Evolutionary conservation across 352 stramenopile species (phyloP).

Genomic region (Salisapilia sapeloensis): DNA sequence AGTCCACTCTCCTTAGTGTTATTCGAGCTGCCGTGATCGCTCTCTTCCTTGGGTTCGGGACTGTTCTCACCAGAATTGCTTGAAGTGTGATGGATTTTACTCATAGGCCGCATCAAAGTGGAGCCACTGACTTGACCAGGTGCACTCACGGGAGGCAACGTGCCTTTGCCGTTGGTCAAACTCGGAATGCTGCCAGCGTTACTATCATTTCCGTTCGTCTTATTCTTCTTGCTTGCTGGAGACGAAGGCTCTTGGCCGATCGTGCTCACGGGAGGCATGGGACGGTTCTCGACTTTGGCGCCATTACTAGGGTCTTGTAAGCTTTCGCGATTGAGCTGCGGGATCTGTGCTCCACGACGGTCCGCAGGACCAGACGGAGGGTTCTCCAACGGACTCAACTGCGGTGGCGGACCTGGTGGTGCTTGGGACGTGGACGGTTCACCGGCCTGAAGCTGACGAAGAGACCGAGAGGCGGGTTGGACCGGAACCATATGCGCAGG

Average conservation of each 20-base stretch:
- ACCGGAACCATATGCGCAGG: conserved; percentile 50
- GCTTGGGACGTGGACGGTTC: conserved; percentile 22
- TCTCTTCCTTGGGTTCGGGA: too few species aligned
- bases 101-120: conserved; percentile 19
- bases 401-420: conserved; percentile 11
- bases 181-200: conserved; percentile 38
- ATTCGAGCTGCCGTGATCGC: too few species aligned
- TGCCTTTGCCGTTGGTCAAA: conserved; percentile 43
- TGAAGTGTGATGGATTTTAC: conserved; percentile 49
- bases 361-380: conserved; percentile 35
- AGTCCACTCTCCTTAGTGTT: too few species aligned
- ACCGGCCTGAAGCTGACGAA: conserved; percentile 45
- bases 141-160: conserved; percentile 23
- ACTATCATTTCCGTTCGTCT: conserved; percentile 24
- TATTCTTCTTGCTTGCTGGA: conserved; percentile 63
- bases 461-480: conserved; percentile 45
- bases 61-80: too few species aligned
- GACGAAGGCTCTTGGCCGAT: conserved; percentile 17
- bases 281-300: conserved; percentile 20
- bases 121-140: conserved; percentile 6
- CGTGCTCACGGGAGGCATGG: conserved; percentile 8
- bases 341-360: conserved; percentile 27
- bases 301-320: conserved; percentile 27
- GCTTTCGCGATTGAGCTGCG: conserved; percentile 38
- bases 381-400: conserved; percentile 41